These are phyloP conservation scores for Wilcoxina mikolae DNA, from an alignment of 495 filamentous ascomycete genomes.

Conservation along the genomic window DNA sequence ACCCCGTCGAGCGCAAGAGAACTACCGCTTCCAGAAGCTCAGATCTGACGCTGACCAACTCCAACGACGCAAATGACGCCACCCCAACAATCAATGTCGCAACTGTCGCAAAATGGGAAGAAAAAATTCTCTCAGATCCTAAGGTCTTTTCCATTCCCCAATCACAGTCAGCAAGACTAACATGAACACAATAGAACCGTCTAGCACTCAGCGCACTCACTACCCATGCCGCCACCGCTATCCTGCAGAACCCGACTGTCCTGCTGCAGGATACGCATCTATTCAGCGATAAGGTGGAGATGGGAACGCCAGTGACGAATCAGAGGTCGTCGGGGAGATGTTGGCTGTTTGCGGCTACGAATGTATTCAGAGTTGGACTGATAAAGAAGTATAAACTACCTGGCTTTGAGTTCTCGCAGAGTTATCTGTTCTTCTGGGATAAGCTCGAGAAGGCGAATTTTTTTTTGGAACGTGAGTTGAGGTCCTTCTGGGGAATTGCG, in stretches of 20 bases:
- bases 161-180: neutral
- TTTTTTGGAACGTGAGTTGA: constrained; percentile 49
- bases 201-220: constrained; percentile 36
- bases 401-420: constrained; percentile 71
- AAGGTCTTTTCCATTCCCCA: constrained; percentile 10
- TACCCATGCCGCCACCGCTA: constrained; percentile 38
- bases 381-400: constrained; percentile 64
- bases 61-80: neutral
- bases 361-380: constrained; percentile 69
- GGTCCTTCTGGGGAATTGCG: neutral
- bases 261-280: constrained; percentile 51
- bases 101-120: constrained; percentile 17
- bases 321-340: constrained; percentile 65
- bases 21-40: neutral
- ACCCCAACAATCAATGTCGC: constrained; percentile 4
- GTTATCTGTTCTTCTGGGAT: constrained; percentile 89
- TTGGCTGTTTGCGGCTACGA: constrained; percentile 80
- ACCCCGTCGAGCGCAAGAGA: neutral
- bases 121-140: constrained; percentile 17
- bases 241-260: constrained; percentile 39
- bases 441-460: constrained; percentile 86
- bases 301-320: constrained; percentile 70
- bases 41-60: neutral
- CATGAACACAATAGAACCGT: constrained; percentile 16
- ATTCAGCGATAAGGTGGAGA: constrained; percentile 68